Conservation (phyloP, 345 rosid genomes). For the Populus davidiana region DNA sequence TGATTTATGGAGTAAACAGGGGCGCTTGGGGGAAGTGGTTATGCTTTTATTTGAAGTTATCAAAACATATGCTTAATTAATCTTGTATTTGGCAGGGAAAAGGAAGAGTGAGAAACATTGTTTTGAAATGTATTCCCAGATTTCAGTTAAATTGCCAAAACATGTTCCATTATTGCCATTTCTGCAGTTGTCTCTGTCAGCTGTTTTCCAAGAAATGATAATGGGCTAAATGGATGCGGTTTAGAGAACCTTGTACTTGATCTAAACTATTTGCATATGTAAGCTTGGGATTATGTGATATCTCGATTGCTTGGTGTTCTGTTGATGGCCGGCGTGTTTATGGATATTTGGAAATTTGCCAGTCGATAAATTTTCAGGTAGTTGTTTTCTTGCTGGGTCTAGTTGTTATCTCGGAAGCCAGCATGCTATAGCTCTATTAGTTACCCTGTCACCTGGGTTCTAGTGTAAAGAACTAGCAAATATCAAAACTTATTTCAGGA, state of each 20-base stretch:
- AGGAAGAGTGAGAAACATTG: background rate
- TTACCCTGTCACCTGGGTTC: background rate
- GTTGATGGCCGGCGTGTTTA: background rate
- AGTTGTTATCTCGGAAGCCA: background rate
- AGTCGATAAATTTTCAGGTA: background rate
- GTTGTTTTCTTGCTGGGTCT: background rate
- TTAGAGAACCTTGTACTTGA: background rate
- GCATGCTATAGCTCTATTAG: background rate
- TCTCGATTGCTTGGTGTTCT: background rate
- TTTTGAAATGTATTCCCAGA: background rate
- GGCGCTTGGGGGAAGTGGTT: background rate
- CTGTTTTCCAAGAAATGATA: background rate
- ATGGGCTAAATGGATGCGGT: background rate
- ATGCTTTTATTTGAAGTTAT: background rate
- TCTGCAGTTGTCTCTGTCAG: background rate
- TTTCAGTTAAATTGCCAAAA: background rate
- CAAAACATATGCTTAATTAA: background rate
- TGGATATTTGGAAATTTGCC: background rate
- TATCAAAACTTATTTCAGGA: background rate
- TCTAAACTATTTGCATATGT: background rate
- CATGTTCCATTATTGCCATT: background rate
- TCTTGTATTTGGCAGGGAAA: background rate
- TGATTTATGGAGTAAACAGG: slow-evolving; percentile 11
- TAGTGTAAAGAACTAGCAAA: background rate
- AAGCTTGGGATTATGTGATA: background rate